Evolutionary conservation across 148 eudicot genomes (phyloP), one percentile per base, ranked within the genome.

Genomic region (Silene latifolia): DNA sequence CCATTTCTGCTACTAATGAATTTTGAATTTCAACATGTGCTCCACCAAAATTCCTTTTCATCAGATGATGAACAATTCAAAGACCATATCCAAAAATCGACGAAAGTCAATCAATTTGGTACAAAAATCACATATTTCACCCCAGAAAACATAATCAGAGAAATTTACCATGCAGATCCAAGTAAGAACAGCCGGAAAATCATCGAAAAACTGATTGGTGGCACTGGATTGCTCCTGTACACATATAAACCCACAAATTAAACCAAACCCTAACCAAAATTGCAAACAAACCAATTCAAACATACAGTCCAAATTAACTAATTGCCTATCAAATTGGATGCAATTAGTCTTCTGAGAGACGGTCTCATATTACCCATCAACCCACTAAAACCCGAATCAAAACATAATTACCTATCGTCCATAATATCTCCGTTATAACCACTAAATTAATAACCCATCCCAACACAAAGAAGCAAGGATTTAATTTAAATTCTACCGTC

Each of bases 181-280:
- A 80, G 82, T 24, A 80, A 57, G 64, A 66, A 71, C 15, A 80
- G 71, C 61, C 76, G 48, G 17, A 71, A 29, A 23, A 76, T 71
- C 1, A 71, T 57, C 25, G 59, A 39, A 53, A 70, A 8, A 7
- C 61, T 21, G 13, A 80, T 75, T 17, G 76, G 54, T 4, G 79
- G 82, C 53, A 56, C 58, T 25, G 72, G 79, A 57, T 15, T 71
- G n/a, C 54, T 80, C 76, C 79, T 80, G 78, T 10, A 13, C 59
- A 13, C 59, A 71, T 48, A 18, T 13, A 21, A 1, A 62, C 63
- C 24, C 24, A 62, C 5, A 5, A 62, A 62, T 23, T 12, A 62
- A 62, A 62, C 21, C 12, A 61, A 61, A 61, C 21, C 24, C 24
- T 11, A 61, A 21, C 8, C 24, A 61, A 59, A 20, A 1, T n/a